phyloP scores from a whole-genome alignment of 306 rosid genomes.

The Pyrus pyrifolia region DNA sequence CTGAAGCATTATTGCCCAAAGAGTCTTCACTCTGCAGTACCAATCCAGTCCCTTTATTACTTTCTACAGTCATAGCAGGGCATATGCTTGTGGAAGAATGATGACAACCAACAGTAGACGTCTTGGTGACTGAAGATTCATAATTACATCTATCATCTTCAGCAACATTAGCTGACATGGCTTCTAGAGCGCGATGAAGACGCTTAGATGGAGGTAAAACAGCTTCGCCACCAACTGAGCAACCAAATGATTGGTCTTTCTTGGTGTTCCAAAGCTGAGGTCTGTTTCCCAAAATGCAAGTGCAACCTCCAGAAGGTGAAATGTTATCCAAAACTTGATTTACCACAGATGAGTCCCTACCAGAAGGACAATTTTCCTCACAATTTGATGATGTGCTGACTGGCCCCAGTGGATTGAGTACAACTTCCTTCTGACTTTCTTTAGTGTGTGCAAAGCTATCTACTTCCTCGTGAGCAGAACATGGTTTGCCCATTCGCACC shows the following conservation, averaged over 20 bases:
- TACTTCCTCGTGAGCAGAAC: conserved; percentile 46
- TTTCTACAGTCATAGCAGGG: conserved; percentile 22
- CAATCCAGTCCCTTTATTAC: conserved; percentile 24
- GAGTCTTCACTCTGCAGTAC: conserved; percentile 22
- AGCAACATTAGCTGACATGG: conserved; percentile 95
- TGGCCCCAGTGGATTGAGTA: conserved; percentile 21
- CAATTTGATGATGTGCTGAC: conserved; percentile 30
- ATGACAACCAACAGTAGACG: conserved; percentile 24
- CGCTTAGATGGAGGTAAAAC: conserved; percentile 94
- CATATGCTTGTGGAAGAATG: conserved; percentile 23
- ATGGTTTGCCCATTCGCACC: conserved; percentile 81
- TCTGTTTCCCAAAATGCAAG: conserved; percentile 30
- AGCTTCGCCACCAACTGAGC: conserved; percentile 71
- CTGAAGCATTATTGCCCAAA: conserved; percentile 25
- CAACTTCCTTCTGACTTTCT: conserved; percentile 46
- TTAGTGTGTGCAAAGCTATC: conserved; percentile 29
- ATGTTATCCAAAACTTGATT: conserved; percentile 35
- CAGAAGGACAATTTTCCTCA: conserved; percentile 36
- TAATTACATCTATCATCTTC: conserved; percentile 47
- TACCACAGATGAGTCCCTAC: conserved; percentile 27
- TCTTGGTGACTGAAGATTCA: conserved; percentile 31
- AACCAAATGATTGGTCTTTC: conserved; percentile 62
- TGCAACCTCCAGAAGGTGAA: conserved; percentile 40
- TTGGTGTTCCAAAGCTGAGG: conserved; percentile 43
- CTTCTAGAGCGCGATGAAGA: conserved; percentile 95